Conservation (phyloP, 2,329 filamentous ascomycete genomes). For the Hypomyces rosellus region DNA sequence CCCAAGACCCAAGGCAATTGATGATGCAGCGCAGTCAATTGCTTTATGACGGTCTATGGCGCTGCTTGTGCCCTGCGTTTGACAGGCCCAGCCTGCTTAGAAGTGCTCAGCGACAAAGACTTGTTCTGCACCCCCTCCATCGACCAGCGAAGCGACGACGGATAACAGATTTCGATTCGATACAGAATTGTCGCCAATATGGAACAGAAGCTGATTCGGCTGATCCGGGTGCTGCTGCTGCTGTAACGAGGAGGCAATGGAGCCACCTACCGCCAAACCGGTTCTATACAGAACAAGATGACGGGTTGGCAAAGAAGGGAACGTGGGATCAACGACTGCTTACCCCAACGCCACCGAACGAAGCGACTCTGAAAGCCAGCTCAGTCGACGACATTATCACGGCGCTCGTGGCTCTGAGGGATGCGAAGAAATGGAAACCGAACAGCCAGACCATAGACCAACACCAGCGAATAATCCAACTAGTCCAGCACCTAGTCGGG, state of each 20-base stretch:
- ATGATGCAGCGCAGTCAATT: constrained; percentile 28
- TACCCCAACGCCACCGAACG: constrained; percentile 13
- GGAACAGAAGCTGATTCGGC: constrained; percentile 12
- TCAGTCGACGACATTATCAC: constrained; percentile 21
- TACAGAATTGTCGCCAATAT: constrained; percentile 5
- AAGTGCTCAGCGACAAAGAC: constrained; percentile 20
- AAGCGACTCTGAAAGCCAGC: constrained; percentile 13
- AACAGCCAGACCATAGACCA: constrained; percentile 17
- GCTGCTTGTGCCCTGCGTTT: constrained; percentile 54
- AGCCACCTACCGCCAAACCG: not conserved
- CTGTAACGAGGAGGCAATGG: not conserved
- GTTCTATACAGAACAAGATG: not conserved
- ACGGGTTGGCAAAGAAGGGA: not conserved
- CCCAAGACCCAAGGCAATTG: not conserved
- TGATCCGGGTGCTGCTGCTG: too few species aligned
- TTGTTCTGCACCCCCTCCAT: not conserved
- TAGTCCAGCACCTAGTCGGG: constrained; percentile 54
- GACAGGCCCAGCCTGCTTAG: constrained; percentile 33
- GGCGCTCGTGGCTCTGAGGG: constrained; percentile 24
- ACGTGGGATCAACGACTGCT: constrained; percentile 16
- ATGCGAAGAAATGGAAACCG: constrained; percentile 14
- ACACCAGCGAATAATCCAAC: constrained; percentile 24
- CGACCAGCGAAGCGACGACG: constrained; percentile 11
- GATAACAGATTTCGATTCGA: not conserved
- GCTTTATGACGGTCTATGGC: constrained; percentile 55